Base-by-base conservation (phyloP, 768 basidiomycete genomes). In the Kwoniella mangroviensis region DNA sequence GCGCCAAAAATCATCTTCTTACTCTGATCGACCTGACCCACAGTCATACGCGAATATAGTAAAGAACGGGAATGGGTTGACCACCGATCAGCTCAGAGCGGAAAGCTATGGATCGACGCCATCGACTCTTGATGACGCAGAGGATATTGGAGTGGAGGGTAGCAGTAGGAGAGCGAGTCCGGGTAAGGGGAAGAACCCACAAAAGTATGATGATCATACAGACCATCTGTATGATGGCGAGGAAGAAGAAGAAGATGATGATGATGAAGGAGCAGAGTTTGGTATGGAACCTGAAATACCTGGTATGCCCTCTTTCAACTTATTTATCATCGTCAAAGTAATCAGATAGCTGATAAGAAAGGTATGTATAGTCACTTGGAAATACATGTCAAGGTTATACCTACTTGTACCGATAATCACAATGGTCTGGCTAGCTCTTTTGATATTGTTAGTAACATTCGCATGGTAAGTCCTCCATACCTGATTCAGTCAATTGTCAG, bases 351-450 rank as follows among this genome's bases (percentile, higher is more conserved):
- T 43, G 40, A 53, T 63, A 52, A 40, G 1, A 22, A 4, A 19
- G 28, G 9, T 54, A 55, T 43, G 22, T 0, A 26, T 13, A 82
- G 81, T 79, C 15, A 74, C 76, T 1, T 82, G 79, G 76, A 61
- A 59, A 68, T 76, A 78, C 42, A 77, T 82, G 71, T 78, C 76
- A 17, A 54, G 76, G 24, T 70, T 75, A 24, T 82, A 82, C 59
- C 67, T 80, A 28, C 72, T 80, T 3, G 76, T 82, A n/a, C 81
- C 81, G 3, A 56, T 79, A n/a, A 68, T 79, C 56, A 77, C 79
- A 1, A 53, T 75, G 4, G 28, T 80, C 1, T 77, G 71, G 34
- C 59, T 79, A 21, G 62, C 57, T 4, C 42, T 53, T 1, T 56
- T 83, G 13, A 69, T 80, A 7, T 58, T 81, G 40, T 56, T 83